A percentile compares a stretch with the other conserved stretches of the same genome.
Conservation (phyloP, 2,329 filamentous ascomycete genomes). For the Truncatella angustata region DNA sequence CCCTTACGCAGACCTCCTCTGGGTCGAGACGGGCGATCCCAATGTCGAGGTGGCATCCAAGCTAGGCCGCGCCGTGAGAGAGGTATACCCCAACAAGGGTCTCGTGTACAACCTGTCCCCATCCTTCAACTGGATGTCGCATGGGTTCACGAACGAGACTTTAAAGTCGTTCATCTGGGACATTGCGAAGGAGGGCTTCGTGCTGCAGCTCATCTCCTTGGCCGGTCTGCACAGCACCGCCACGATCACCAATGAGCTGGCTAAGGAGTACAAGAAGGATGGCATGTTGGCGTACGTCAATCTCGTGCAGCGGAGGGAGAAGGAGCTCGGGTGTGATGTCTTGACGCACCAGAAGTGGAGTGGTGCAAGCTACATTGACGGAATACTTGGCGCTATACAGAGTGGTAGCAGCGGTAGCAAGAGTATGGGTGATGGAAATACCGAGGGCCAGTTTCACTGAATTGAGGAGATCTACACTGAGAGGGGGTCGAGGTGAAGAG, state of each 20-base stretch:
- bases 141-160: constrained; percentile 81
- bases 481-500: neutral
- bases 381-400: constrained; percentile 85
- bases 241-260: constrained; percentile 69
- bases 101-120: constrained; percentile 96
- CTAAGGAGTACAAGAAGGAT: constrained; percentile 78
- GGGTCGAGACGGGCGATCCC: constrained; percentile 94
- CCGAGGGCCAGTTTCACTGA: constrained; percentile 65
- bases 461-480: neutral
- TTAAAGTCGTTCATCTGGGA: constrained; percentile 96
- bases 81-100: constrained; percentile 71
- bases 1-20: constrained; percentile 90
- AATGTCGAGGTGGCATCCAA: constrained; percentile 72
- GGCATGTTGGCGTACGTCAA: constrained; percentile 99
- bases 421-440: constrained; percentile 95
- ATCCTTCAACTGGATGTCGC: constrained; percentile 97
- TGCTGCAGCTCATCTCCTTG: constrained; percentile 65
- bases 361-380: constrained; percentile 72
- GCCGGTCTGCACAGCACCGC: constrained; percentile 67
- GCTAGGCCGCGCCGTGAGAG: constrained; percentile 75
- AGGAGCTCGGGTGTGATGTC: constrained; percentile 89
- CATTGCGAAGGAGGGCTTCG: constrained; percentile 82
- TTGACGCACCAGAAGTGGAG: constrained; percentile 91
- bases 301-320: constrained; percentile 83
- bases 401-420: constrained; percentile 85